phyloP scores from a whole-genome alignment of 805 yeast species.

The Wickerhamiella alocasiicola region DNA sequence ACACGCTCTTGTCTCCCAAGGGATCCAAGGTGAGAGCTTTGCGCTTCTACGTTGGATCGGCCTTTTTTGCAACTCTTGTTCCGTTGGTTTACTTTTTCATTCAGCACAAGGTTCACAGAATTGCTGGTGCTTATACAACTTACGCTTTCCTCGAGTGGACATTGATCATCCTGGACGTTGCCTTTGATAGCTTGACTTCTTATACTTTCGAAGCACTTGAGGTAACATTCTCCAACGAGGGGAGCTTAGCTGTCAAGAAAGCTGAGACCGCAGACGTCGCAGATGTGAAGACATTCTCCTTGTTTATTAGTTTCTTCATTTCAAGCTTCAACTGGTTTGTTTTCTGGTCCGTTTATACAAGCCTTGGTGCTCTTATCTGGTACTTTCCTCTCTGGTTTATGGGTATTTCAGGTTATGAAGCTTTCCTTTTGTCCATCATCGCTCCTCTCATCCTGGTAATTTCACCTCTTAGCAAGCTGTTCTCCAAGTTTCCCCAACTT shows the following conservation, averaged over 20 bases:
- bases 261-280: slow-evolving; percentile 16
- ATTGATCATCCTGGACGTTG: slow-evolving; percentile 67
- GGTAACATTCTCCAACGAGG: slow-evolving; percentile 30
- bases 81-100: slow-evolving; percentile 84
- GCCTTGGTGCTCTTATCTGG: slow-evolving; percentile 83
- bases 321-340: slow-evolving; percentile 50
- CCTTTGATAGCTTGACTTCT: slow-evolving; percentile 70
- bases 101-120: slow-evolving; percentile 77
- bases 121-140: slow-evolving; percentile 89
- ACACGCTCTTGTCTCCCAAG: slow-evolving; percentile 42
- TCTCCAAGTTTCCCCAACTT: slow-evolving; percentile 38
- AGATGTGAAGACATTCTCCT: slow-evolving; percentile 15
- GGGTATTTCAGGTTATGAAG: slow-evolving; percentile 95
- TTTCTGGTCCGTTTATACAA: slow-evolving; percentile 76
- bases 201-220: slow-evolving; percentile 56
- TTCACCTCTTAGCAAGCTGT: slow-evolving; percentile 32
- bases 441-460: slow-evolving; percentile 45
- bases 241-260: slow-evolving; percentile 18
- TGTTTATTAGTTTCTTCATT: slow-evolving; percentile 23
- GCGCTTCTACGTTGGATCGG: slow-evolving; percentile 39
- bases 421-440: slow-evolving; percentile 42
- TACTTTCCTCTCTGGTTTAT: slow-evolving; percentile 95
- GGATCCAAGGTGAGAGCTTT: slow-evolving; percentile 34
- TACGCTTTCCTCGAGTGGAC: slow-evolving; percentile 96
- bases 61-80: slow-evolving; percentile 58